Evolutionary conservation across 257 asterid species (phyloP).

Genomic region (Coffea canephora): DNA sequence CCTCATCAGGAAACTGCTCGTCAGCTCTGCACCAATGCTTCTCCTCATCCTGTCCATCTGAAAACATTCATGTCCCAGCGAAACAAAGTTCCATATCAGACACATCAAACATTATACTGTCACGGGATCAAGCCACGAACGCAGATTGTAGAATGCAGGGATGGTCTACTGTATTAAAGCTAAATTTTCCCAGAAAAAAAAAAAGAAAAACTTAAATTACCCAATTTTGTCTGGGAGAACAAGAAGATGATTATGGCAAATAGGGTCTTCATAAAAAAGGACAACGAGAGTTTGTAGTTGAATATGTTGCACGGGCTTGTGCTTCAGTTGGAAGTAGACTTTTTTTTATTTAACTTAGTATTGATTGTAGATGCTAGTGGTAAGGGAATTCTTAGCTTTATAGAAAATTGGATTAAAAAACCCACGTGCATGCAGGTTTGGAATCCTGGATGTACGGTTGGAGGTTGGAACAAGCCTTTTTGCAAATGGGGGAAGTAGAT

Average conservation of each 20-base stretch:
- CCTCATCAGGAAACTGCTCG: constrained; percentile 64
- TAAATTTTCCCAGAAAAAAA: constrained; percentile 24
- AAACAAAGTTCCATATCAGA: no score
- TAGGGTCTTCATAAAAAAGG: constrained; percentile 29
- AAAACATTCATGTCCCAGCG: no score
- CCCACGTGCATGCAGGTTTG: neutral
- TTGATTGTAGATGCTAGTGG: neutral
- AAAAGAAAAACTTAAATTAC: constrained; percentile 19
- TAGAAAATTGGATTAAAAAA: neutral
- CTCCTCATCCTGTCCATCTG: constrained; percentile 65
- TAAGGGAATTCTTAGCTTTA: neutral
- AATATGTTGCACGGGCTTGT: constrained; percentile 14
- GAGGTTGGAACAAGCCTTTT: no score
- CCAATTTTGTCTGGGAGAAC: constrained; percentile 31
- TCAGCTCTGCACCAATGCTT: constrained; percentile 85
- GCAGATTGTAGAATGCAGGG: no score
- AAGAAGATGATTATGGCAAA: constrained; percentile 37
- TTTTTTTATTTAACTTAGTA: neutral
- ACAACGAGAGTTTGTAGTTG: constrained; percentile 13
- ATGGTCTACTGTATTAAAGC: neutral
- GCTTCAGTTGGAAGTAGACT: constrained; percentile 20
- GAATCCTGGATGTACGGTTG: no score
- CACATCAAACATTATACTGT: no score
- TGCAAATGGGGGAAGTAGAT: no score
- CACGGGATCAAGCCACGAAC: no score